These are phyloP conservation scores for Astrocystis sublimbata DNA, from an alignment of 495 filamentous ascomycete genomes.

Conservation along the genomic window DNA sequence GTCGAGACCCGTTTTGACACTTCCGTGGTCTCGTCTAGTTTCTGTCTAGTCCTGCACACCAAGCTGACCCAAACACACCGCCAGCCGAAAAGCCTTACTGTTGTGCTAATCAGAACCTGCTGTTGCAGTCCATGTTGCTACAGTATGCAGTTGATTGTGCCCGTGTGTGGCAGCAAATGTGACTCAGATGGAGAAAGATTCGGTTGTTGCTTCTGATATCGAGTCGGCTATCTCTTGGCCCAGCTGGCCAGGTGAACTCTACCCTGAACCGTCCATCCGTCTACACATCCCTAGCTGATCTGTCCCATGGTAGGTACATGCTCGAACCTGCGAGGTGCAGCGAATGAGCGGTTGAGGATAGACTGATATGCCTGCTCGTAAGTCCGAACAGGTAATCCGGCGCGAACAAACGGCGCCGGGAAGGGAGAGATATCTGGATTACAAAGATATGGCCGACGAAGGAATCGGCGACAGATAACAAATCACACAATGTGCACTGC, in stretches of 20 bases:
- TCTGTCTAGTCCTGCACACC: not conserved
- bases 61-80: not conserved
- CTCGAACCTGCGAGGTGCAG: not conserved
- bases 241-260: not conserved
- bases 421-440: not conserved
- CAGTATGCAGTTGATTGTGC: too few relatives aligned
- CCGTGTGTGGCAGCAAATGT: too few relatives aligned
- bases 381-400: not conserved
- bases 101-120: too few relatives aligned
- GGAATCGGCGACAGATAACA: not conserved
- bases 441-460: not conserved
- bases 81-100: too few relatives aligned
- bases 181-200: not conserved
- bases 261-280: too few relatives aligned
- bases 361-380: not conserved
- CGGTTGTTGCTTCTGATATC: not conserved
- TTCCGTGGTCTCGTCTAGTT: not conserved
- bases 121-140: not conserved
- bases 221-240: slow-evolving; percentile 6
- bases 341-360: not conserved
- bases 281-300: not conserved
- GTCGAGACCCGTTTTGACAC: not conserved
- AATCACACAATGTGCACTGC: not conserved
- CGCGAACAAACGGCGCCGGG: too few relatives aligned
- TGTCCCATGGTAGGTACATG: not conserved